These are phyloP conservation scores for Lotmaria passim DNA, from an alignment of 208 protist species.

Conservation along the genomic window DNA sequence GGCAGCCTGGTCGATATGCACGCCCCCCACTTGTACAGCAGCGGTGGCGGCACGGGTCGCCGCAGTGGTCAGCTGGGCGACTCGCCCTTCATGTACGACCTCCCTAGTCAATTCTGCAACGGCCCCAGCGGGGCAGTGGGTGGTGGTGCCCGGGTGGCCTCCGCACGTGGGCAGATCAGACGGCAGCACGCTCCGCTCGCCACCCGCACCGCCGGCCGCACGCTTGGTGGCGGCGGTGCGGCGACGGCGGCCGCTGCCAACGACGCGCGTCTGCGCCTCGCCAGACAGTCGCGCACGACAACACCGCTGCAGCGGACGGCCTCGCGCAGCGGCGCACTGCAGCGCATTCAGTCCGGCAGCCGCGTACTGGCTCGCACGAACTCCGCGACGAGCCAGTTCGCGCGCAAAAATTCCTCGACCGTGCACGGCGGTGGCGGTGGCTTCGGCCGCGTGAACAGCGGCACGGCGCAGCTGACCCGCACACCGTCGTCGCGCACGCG, in stretches of 20 bases:
- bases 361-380: constrained; percentile 18
- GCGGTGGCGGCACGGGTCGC: constrained; percentile 4
- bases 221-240: constrained; percentile 23
- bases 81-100: constrained; percentile 14
- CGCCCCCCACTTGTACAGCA: constrained; percentile 36
- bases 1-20: constrained; percentile 29
- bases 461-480: constrained; percentile 7
- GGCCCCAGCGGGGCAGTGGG: too few relatives aligned
- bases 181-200: constrained; percentile 24
- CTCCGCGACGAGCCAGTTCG: constrained; percentile 19
- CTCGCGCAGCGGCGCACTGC: constrained; percentile 16
- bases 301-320: constrained; percentile 31
- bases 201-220: constrained; percentile 49
- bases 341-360: constrained; percentile 21
- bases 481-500: constrained; percentile 15
- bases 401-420: constrained; percentile 13
- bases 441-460: constrained; percentile 30
- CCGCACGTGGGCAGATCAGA: constrained; percentile 14
- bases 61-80: constrained; percentile 28
- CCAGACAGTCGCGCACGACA: constrained; percentile 17
- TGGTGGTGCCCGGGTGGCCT: not conserved
- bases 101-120: constrained; percentile 18
- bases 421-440: not conserved
- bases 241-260: too few relatives aligned
- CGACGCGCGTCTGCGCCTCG: constrained; percentile 18